phyloP scores from a whole-genome alignment of 2,329 filamentous ascomycete genomes.

The Pezicula radicicola region DNA sequence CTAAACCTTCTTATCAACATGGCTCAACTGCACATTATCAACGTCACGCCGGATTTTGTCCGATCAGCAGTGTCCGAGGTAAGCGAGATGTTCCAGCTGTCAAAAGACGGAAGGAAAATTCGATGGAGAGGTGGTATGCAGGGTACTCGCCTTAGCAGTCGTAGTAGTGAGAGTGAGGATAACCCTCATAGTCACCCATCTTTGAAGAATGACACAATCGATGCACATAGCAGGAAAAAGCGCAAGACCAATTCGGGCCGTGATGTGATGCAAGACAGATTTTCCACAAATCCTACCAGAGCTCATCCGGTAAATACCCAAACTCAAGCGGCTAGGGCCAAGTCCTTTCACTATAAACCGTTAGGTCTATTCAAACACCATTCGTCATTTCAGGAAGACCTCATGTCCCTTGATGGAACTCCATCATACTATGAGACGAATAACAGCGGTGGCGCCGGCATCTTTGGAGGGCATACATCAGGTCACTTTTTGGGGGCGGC shows the following conservation, averaged over 20 bases:
- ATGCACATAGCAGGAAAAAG: constrained; percentile 17
- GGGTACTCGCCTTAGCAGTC: constrained; percentile 63
- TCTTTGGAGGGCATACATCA: neutral
- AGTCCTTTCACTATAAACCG: constrained; percentile 61
- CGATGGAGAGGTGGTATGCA: constrained; percentile 72
- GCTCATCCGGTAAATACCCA: neutral
- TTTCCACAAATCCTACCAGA: neutral
- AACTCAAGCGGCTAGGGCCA: constrained; percentile 16
- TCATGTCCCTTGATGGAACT: constrained; percentile 44
- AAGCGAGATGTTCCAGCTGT: constrained; percentile 75
- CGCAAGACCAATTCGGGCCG: constrained; percentile 14
- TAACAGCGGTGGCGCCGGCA: neutral
- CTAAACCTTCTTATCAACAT: constrained; percentile 77
- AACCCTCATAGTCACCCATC: constrained; percentile 41
- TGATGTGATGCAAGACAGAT: constrained; percentile 1
- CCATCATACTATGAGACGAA: constrained; percentile 27
- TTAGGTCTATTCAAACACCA: constrained; percentile 48
- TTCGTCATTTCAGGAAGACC: constrained; percentile 41
- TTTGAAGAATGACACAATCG: constrained; percentile 18
- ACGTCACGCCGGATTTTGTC: constrained; percentile 76
- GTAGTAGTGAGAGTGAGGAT: constrained; percentile 52
- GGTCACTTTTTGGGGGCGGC: neutral
- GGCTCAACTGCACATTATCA: constrained; percentile 82
- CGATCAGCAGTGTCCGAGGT: constrained; percentile 67
- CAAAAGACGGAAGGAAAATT: constrained; percentile 73